A percentile compares a stretch with the other conserved stretches of the same genome.
Evolutionary conservation across 169 alveolate species (phyloP).

Genomic region (Sarcocystis neurona): DNA sequence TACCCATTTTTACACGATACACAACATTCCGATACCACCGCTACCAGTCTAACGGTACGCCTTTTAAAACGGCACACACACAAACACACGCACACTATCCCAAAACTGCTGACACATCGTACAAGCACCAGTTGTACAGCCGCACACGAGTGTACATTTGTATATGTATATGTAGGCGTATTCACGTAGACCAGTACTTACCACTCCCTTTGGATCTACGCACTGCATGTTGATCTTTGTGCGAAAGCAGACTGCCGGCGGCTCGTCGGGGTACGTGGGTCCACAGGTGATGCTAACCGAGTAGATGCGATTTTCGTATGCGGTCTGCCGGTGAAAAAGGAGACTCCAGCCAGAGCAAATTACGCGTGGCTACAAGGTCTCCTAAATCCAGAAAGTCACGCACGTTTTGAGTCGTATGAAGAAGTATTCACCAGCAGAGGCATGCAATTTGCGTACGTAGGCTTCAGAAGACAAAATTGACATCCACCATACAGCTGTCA

Average conservation of each 20-base stretch:
- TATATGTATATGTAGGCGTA: neutral
- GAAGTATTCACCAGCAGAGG: too few relatives aligned
- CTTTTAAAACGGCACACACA: neutral
- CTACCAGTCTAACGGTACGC: neutral
- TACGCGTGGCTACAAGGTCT: too few relatives aligned
- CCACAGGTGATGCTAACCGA: slow-evolving; percentile 92
- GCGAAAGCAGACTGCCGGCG: slow-evolving; percentile 93
- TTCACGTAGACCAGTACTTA: neutral
- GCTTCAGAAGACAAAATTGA: too few relatives aligned
- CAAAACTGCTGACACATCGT: neutral
- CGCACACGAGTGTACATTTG: neutral
- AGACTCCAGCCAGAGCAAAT: too few relatives aligned
- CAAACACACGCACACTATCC: neutral
- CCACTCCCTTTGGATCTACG: slow-evolving; percentile 87
- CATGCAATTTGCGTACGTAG: too few relatives aligned
- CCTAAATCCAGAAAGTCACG: too few relatives aligned
- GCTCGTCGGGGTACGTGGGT: slow-evolving; percentile 92
- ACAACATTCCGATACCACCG: too few relatives aligned
- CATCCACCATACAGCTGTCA: too few relatives aligned
- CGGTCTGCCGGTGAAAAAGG: slow-evolving; percentile 80
- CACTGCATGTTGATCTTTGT: slow-evolving; percentile 91
- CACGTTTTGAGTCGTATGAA: too few relatives aligned
- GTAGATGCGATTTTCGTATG: slow-evolving; percentile 94
- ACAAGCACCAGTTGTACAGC: too few relatives aligned
- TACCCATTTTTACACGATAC: too few relatives aligned